Conservation (phyloP, 305 asterid species). For the Solanum chacoense region DNA sequence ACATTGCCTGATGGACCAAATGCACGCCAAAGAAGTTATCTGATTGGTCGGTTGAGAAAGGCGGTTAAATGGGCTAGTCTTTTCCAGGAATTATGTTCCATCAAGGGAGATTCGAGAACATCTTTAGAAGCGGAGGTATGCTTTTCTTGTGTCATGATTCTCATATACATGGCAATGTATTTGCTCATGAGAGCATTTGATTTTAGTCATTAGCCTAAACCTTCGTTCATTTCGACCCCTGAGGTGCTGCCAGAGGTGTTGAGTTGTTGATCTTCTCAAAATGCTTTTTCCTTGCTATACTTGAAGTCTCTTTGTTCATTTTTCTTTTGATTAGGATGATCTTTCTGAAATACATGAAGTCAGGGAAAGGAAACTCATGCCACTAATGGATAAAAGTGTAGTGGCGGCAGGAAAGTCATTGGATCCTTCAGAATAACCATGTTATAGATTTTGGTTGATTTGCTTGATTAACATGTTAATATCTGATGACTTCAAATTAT, state of each 20-base stretch:
- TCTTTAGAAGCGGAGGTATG: slow-evolving; percentile 94
- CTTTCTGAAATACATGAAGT: background rate
- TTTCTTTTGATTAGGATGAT: background rate
- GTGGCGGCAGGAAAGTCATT: background rate
- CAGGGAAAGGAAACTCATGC: background rate
- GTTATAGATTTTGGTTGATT: background rate
- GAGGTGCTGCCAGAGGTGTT: background rate
- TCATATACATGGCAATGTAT: background rate
- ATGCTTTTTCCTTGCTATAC: background rate
- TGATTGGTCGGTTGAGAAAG: slow-evolving; percentile 88
- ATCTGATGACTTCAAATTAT: background rate
- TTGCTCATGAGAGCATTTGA: background rate
- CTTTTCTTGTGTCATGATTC: background rate
- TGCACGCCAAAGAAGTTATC: slow-evolving; percentile 86
- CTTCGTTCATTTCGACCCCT: background rate
- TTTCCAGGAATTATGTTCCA: slow-evolving; percentile 70
- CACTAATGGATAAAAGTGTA: background rate
- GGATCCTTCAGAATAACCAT: background rate
- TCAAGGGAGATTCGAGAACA: slow-evolving; percentile 89
- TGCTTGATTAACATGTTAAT: background rate
- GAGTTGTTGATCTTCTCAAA: background rate
- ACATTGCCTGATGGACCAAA: slow-evolving; percentile 89
- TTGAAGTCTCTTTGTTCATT: background rate
- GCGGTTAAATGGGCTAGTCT: slow-evolving; percentile 88
- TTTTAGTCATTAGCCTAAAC: background rate